Evolutionary conservation across 108 stramenopile genomes (phyloP), one percentile per base, ranked within the genome.

Genomic region (Pseudonitzschia multiseries): DNA sequence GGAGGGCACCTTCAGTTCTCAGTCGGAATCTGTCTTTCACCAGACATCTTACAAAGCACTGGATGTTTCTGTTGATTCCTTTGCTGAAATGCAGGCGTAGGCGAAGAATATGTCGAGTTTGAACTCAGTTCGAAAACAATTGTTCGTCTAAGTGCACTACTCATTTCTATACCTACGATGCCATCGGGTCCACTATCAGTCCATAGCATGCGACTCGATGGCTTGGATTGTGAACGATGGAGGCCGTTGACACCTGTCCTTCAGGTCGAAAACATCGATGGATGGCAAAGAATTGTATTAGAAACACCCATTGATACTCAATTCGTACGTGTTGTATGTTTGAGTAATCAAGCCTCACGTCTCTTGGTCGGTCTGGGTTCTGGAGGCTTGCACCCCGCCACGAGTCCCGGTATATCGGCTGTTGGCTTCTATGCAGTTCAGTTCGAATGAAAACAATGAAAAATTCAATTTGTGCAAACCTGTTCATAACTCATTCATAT

Each of bases 101-200:
- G 76, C 15, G 52, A 65, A 43, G 69, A 77, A 65, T 70, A 53
- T 65, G 69, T 77, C 1, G 69, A 77, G 48, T 77, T 77, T 77
- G 33, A 68, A 46, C 42, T 77, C 33, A 62, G 43, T 28, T 15
- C n/a, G n/a, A 54, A 13, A 52, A 64, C 18, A 53, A 26, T 65
- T n/a, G 69, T 68, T 32, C 69, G 76, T 17, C 63, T 77, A 24
- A 15, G 27, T 50, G 17, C 21, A 65, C 57, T 77, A 24, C 61
- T 29, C 17, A 70, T 77, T 17, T 18, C 60, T 21, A 77, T 77
- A 32, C 69, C 69, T 28, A 68, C 69, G n/a, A 33, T 77, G 26
- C 76, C 76, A 8, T 26, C 54, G 33, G 76, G 76, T 36, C 76
- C 76, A n/a, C 28, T 70, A 17, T 65, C 63, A 60, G 76, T 70